These are phyloP conservation scores for Thecaphora frezii DNA, from an alignment of 1,284 basidiomycete species.

Conservation along the genomic window DNA sequence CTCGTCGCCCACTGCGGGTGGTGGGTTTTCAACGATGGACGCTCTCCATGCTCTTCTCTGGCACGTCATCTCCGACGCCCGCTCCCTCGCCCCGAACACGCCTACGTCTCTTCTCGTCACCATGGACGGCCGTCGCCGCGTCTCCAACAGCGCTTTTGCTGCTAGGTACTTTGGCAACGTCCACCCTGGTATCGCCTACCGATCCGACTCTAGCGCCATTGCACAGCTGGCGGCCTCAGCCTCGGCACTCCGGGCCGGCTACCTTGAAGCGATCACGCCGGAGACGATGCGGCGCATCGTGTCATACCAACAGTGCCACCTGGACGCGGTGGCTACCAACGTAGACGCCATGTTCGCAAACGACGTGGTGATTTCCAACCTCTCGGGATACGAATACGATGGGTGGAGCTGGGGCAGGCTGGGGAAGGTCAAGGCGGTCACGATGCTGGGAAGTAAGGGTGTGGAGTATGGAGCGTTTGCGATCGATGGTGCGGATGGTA, in stretches of 20 bases:
- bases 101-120: constrained; percentile 1
- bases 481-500: constrained; percentile 3
- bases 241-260: constrained; percentile 1
- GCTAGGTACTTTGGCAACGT: constrained; percentile 9
- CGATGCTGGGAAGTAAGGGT: constrained; percentile 1
- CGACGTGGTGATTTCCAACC: constrained; percentile 6
- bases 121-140: constrained; percentile 3
- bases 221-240: neutral
- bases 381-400: neutral
- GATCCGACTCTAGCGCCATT: neutral
- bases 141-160: neutral
- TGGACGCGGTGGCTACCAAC: neutral
- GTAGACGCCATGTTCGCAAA: constrained; percentile 4
- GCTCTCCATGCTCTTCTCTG: constrained; percentile 6
- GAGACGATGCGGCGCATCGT: constrained; percentile 2
- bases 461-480: neutral
- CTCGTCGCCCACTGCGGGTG: no score
- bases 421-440: neutral
- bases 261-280: neutral
- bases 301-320: constrained; percentile 1
- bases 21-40: neutral
- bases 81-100: neutral
- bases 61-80: constrained; percentile 1
- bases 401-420: neutral
- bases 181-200: constrained; percentile 3